Conservation (phyloP, 2,329 filamentous ascomycete genomes). For the Colletotrichum plurivorum region DNA sequence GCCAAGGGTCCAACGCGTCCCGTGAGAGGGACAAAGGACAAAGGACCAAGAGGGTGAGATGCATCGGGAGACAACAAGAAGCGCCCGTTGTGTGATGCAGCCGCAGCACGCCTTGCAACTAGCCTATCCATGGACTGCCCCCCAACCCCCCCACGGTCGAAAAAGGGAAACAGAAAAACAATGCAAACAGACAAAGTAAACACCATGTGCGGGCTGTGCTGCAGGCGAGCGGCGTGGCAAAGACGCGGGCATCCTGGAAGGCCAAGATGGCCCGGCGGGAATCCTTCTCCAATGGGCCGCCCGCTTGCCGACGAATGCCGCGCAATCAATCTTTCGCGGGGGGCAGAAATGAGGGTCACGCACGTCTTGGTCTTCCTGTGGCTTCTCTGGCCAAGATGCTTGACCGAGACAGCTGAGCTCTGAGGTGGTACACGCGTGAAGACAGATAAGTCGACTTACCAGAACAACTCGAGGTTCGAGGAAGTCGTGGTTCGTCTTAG, state of each 20-base stretch:
- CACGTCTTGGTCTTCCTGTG: background rate
- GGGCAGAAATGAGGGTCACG: background rate
- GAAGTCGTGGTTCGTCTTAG: background rate
- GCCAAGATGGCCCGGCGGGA: constrained; percentile 15
- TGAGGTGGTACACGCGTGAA: background rate
- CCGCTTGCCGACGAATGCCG: constrained; percentile 6
- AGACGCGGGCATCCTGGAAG: background rate
- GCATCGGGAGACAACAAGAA: no score
- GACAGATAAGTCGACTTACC: no score
- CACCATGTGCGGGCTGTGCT: background rate
- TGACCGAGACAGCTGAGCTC: background rate
- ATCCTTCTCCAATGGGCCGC: background rate
- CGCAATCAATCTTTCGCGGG: background rate
- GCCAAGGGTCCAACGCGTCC: constrained; percentile 13
- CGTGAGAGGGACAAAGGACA: background rate
- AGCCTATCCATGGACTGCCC: no score
- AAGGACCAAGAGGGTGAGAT: background rate
- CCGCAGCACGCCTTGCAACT: background rate
- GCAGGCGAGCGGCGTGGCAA: background rate
- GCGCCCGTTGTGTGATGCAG: constrained; percentile 5
- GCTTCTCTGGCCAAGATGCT: constrained; percentile 1
- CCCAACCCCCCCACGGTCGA: no score
- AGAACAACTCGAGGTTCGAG: no score
- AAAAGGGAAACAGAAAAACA: no score
- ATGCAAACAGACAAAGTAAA: no score